Base-by-base conservation (phyloP, 768 basidiomycete species). In the Neoboletus brunneissimus region DNA sequence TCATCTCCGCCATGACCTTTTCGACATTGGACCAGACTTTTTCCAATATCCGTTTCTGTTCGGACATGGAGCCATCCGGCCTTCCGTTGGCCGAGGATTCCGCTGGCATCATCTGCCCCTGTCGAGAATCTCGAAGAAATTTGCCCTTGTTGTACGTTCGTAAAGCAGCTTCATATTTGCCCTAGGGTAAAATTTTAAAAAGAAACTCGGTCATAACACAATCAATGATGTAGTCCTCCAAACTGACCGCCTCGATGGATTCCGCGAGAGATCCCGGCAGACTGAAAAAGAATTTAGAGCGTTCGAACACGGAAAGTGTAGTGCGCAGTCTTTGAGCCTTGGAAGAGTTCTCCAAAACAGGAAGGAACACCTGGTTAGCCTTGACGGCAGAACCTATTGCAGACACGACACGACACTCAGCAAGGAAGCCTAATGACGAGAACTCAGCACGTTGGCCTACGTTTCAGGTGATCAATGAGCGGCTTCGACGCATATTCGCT, bases 281-380 rank as follows among this genome's bases (percentile, higher is more conserved):
- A 66, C 96, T 98, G 81, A 98, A 98, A 73, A 98, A 92, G 80
- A 98, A 99, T 65, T 95, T 96, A 49, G 92, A 95, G 42, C 94
- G 83, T 63, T 98, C 96, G 61, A 99, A 98, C 20, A 98, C 92
- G 34, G 92, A 89, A 7, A 98, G 83, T 0, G 97, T 98, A 0
- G 89, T 91, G 37, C 91, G 87, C 5, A 99, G 76, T 70, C 94
- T 92, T 66, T 93, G 87, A 15, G 96, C 94, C 68, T 98, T 98
- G 32, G 91, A 87, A 4, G 94, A 86, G 60, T 98, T 98, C 69
- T 98, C 96, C 41, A 99, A 79, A 29, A 98, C 91, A 2, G 97
- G 97, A 3, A 98, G 81, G 71, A 97, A 98, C 5, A 98, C 92
- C 65, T 95, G 92, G 61, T 98, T 87, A 12, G 96, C 95, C 72